Conservation (phyloP, 2,329 filamentous ascomycete species). For the Niveomyces coronatus region DNA sequence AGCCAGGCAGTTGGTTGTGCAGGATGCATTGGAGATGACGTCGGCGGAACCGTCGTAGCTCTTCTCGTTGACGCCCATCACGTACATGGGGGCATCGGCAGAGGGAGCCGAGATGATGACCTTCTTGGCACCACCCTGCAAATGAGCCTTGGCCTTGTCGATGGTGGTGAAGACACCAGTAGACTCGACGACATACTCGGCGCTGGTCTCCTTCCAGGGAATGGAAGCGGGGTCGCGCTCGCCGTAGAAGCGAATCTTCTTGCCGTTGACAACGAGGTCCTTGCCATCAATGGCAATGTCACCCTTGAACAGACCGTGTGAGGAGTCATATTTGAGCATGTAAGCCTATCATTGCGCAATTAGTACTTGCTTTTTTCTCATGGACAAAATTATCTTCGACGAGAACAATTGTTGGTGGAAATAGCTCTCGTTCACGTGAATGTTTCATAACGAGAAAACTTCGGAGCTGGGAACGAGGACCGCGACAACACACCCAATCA, state of each 20-base stretch:
- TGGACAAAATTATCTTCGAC: too few species aligned
- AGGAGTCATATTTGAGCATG: slow-evolving; percentile 99
- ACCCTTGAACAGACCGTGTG: slow-evolving; percentile 95
- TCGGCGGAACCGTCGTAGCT: slow-evolving; percentile 82
- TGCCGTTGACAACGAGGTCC: slow-evolving; percentile 83
- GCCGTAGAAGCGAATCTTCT: slow-evolving; percentile 88
- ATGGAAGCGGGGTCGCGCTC: slow-evolving; percentile 85
- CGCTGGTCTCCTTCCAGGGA: slow-evolving; percentile 79
- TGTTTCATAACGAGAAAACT: too few species aligned
- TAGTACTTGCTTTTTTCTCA: too few species aligned
- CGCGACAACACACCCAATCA: too few species aligned
- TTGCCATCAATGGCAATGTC: slow-evolving; percentile 61
- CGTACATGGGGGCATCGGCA: slow-evolving; percentile 98
- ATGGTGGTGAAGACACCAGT: slow-evolving; percentile 99
- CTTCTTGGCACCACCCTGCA: slow-evolving; percentile 97
- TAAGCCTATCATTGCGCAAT: too few species aligned
- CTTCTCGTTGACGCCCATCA: slow-evolving; percentile 98
- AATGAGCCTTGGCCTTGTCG: slow-evolving; percentile 88
- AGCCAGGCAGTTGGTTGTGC: slow-evolving; percentile 99
- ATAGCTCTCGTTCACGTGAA: too few species aligned
- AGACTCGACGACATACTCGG: slow-evolving; percentile 92
- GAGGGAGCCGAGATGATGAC: slow-evolving; percentile 88
- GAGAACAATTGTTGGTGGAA: slow-evolving; percentile 7
- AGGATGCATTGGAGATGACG: slow-evolving; percentile 98
- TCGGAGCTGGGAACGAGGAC: too few species aligned